A percentile compares a stretch with the other conserved stretches of the same genome.
Evolutionary conservation across 257 asterid genomes (phyloP).

Genomic region (Petunia axillaris): DNA sequence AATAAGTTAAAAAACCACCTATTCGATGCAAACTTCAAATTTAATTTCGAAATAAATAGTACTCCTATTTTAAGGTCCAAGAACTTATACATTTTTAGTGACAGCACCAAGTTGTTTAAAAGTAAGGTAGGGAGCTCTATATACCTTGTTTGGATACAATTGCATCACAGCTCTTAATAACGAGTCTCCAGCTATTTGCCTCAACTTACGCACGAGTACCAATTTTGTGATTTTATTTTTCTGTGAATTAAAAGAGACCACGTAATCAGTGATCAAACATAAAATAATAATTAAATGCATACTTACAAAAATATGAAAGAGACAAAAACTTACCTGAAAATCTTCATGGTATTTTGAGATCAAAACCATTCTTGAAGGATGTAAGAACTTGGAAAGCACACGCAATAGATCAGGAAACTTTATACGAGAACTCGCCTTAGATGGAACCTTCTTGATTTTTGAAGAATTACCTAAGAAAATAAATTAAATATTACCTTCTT

Average conservation of each 20-base stretch:
- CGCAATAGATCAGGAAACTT: constrained; percentile 37
- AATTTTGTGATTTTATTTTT: constrained; percentile 36
- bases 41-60: too few species aligned
- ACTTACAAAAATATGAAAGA: neutral
- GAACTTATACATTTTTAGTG: neutral
- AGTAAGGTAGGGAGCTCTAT: neutral
- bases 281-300: neutral
- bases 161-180: constrained; percentile 35
- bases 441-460: constrained; percentile 15
- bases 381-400: constrained; percentile 40
- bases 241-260: constrained; percentile 33
- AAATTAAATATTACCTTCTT: neutral
- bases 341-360: constrained; percentile 36
- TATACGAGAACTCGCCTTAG: constrained; percentile 25
- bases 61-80: too few species aligned
- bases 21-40: too few species aligned
- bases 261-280: neutral
- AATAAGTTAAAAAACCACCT: too few species aligned
- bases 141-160: constrained; percentile 19
- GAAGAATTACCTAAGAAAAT: constrained; percentile 19
- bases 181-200: constrained; percentile 45
- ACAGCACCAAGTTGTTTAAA: neutral
- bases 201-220: constrained; percentile 34
- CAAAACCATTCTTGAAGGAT: constrained; percentile 40
- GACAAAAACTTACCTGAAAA: constrained; percentile 34